These are phyloP conservation scores for Penstemon eatonii DNA, from an alignment of 257 asterid species.

Conservation along the genomic window DNA sequence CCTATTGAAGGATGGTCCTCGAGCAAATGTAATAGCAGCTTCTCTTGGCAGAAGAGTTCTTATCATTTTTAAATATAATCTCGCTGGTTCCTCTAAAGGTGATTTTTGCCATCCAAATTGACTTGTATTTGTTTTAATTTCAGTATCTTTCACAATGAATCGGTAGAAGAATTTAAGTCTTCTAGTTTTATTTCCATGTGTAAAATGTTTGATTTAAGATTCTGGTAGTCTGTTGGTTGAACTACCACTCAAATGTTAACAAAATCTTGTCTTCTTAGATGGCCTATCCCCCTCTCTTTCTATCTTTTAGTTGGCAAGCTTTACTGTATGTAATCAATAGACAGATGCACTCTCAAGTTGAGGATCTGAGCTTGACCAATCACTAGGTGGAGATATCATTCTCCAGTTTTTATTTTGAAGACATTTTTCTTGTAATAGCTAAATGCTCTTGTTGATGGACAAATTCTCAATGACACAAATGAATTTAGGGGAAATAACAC, in stretches of 20 bases:
- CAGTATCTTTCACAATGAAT: not conserved
- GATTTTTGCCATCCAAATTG: not conserved
- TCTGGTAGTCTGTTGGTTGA: not conserved
- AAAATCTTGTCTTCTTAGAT: not conserved
- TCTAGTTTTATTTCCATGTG: not conserved
- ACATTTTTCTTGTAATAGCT: not conserved
- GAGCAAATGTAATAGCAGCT: not conserved
- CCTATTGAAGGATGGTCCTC: not conserved
- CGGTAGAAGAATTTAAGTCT: not conserved
- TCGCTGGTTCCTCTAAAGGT: not conserved
- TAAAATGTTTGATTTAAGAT: not conserved
- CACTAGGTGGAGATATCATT: not conserved
- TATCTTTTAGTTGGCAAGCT: not conserved
- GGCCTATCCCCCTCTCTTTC: too few species aligned
- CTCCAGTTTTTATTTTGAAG: not conserved
- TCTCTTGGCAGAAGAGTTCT: not conserved
- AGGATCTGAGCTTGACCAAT: not conserved
- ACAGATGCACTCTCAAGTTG: not conserved
- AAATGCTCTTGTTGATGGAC: not conserved
- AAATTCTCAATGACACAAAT: not conserved
- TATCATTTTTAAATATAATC: not conserved
- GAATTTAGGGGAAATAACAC: too few species aligned
- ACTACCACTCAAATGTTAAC: not conserved
- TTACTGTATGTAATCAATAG: not conserved
- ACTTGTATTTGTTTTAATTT: not conserved